Evolutionary conservation across 2,329 filamentous ascomycete genomes (phyloP).

Genomic region (Aspergillaceae sp.): DNA sequence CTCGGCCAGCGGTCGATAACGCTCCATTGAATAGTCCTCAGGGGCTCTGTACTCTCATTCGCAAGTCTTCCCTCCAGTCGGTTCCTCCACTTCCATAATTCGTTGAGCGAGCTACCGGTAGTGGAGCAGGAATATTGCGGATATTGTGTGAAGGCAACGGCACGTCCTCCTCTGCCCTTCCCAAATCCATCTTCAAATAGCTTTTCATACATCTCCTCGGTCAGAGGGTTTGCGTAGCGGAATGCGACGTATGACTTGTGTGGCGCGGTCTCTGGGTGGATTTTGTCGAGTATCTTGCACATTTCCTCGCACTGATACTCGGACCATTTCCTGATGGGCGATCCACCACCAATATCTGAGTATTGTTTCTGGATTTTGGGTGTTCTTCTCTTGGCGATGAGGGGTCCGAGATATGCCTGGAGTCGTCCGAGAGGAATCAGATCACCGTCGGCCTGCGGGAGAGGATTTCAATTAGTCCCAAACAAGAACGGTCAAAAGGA

Average conservation of each 20-base stretch:
- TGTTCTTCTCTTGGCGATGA: conserved; percentile 78
- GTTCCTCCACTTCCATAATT: conserved; percentile 95
- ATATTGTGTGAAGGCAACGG: conserved; percentile 96
- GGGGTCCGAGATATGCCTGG: conserved; percentile 80
- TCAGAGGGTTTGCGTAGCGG: conserved; percentile 86
- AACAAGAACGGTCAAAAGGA: background rate
- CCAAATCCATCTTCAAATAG: conserved; percentile 86
- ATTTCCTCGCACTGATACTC: conserved; percentile 90
- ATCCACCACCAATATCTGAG: conserved; percentile 89
- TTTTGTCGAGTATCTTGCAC: conserved; percentile 91
- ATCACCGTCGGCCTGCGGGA: conserved; percentile 70
- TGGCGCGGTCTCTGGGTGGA: conserved; percentile 85
- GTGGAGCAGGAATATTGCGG: conserved; percentile 98
- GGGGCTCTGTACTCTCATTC: conserved; percentile 42
- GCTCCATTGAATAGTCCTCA: conserved; percentile 82
- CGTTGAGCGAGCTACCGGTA: conserved; percentile 90
- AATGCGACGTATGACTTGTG: conserved; percentile 98
- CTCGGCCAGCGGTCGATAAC: conserved; percentile 96
- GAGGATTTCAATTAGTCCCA: conserved; percentile 3
- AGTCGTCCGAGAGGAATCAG: conserved; percentile 90
- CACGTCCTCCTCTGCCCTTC: conserved; percentile 77
- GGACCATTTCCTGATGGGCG: conserved; percentile 95
- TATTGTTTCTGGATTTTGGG: conserved; percentile 98
- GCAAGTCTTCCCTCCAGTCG: conserved; percentile 67
- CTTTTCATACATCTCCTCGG: conserved; percentile 82